Evolutionary conservation across 495 filamentous ascomycete species (phyloP).

Genomic region (Durotheca rogersii): DNA sequence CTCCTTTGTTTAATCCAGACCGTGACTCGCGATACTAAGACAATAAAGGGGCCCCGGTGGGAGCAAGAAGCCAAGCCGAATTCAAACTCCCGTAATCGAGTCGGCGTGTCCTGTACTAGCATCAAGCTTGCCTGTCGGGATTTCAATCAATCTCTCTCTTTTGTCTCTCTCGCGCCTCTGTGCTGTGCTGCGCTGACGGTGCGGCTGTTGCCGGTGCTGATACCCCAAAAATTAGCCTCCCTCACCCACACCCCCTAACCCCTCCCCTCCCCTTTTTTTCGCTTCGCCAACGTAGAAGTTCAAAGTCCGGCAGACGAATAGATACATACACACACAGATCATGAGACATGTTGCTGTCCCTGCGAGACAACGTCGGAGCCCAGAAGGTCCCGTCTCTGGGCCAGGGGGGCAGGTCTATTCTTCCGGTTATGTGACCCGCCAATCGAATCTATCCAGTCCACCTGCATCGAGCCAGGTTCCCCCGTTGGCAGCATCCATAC

Average conservation of each 20-base stretch:
- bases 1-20: too few species aligned
- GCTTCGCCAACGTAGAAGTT: too few species aligned
- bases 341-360: constrained; percentile 30
- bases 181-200: not conserved
- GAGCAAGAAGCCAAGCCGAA: constrained; percentile 6
- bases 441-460: constrained; percentile 31
- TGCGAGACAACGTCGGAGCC: constrained; percentile 35
- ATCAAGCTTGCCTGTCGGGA: too few species aligned
- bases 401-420: too few species aligned
- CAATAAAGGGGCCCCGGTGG: too few species aligned
- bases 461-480: too few species aligned
- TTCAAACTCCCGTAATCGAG: constrained; percentile 6
- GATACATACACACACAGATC: constrained; percentile 21
- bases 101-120: constrained; percentile 2
- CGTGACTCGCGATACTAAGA: too few species aligned
- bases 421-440: constrained; percentile 32
- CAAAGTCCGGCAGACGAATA: too few species aligned
- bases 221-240: too few species aligned
- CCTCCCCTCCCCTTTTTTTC: too few species aligned
- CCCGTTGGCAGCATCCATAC: constrained; percentile 27
- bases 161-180: not conserved
- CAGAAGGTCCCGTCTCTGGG: constrained; percentile 23
- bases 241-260: too few species aligned
- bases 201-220: not conserved
- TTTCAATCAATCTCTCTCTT: too few species aligned